phyloP scores from a whole-genome alignment of 805 yeast genomes.

The Kregervanrija fluxuum region DNA sequence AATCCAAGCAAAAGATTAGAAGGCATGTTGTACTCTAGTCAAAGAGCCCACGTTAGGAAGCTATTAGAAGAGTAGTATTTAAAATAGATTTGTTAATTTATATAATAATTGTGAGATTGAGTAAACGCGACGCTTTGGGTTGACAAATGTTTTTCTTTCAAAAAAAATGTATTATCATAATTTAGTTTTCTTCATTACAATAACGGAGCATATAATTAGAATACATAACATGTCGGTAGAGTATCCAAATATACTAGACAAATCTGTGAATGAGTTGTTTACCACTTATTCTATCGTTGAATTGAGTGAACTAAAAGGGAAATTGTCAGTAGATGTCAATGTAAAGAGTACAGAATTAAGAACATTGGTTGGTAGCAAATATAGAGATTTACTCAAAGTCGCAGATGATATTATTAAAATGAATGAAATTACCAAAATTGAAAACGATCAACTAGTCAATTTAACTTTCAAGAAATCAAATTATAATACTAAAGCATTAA shows the following conservation, averaged over 20 bases:
- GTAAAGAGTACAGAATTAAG: slow-evolving; percentile 21
- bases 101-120: background rate
- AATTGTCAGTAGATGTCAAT: slow-evolving; percentile 16
- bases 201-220: background rate
- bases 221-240: background rate
- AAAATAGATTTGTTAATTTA: slow-evolving; percentile 2
- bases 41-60: slow-evolving; percentile 7
- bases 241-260: background rate
- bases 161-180: background rate
- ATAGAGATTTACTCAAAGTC: slow-evolving; percentile 29
- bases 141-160: background rate
- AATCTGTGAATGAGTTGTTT: slow-evolving; percentile 21
- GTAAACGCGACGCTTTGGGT: background rate
- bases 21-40: slow-evolving; percentile 14
- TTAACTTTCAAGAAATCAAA: slow-evolving; percentile 24
- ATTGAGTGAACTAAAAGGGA: slow-evolving; percentile 17
- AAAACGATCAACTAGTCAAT: slow-evolving; percentile 22
- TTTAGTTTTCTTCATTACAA: background rate
- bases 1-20: slow-evolving; percentile 35
- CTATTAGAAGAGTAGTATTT: slow-evolving; percentile 3
- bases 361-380: slow-evolving; percentile 27
- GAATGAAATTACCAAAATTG: slow-evolving; percentile 21
- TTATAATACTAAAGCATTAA: slow-evolving; percentile 17
- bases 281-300: slow-evolving; percentile 24
- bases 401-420: slow-evolving; percentile 31